Evolutionary conservation across 768 basidiomycete species (phyloP).

Genomic region (Termitomyces sp.): DNA sequence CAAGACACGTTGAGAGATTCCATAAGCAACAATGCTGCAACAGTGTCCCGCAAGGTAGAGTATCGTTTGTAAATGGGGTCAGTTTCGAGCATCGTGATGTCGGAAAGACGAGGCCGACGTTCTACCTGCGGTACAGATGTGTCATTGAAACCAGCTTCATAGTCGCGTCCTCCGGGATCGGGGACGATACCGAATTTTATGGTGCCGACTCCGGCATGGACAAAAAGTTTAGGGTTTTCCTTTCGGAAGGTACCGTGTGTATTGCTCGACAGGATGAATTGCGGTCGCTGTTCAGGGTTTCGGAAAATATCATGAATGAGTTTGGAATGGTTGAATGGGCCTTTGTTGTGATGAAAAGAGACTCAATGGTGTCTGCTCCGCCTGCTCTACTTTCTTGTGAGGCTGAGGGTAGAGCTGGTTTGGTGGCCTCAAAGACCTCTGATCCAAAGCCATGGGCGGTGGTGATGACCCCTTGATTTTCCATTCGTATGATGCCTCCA

Average conservation of each 20-base stretch:
- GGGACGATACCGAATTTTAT: slow-evolving; percentile 81
- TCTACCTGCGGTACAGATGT: slow-evolving; percentile 28
- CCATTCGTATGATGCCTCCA: slow-evolving; percentile 41
- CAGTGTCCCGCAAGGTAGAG: slow-evolving; percentile 61
- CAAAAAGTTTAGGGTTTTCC: slow-evolving; percentile 42
- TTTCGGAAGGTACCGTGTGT: slow-evolving; percentile 75
- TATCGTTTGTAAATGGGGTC: slow-evolving; percentile 44
- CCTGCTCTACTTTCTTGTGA: slow-evolving; percentile 5
- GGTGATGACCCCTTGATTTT: slow-evolving; percentile 43
- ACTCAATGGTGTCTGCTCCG: slow-evolving; percentile 48
- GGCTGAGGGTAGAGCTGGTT: not conserved
- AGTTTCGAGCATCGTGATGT: slow-evolving; percentile 41
- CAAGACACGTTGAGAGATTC: slow-evolving; percentile 58
- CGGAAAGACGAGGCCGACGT: slow-evolving; percentile 44
- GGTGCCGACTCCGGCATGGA: slow-evolving; percentile 68
- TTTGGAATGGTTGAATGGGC: slow-evolving; percentile 57
- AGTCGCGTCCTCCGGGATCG: slow-evolving; percentile 59
- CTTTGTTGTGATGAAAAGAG: slow-evolving; percentile 82
- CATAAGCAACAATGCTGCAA: slow-evolving; percentile 57
- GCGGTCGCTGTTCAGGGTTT: slow-evolving; percentile 70
- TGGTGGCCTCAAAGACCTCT: slow-evolving; percentile 38
- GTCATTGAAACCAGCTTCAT: slow-evolving; percentile 50
- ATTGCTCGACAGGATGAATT: slow-evolving; percentile 81
- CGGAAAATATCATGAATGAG: slow-evolving; percentile 66
- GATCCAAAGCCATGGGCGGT: slow-evolving; percentile 42